Evolutionary conservation across 768 basidiomycete genomes (phyloP).

Genomic region (Termitomyces eurrhizus): DNA sequence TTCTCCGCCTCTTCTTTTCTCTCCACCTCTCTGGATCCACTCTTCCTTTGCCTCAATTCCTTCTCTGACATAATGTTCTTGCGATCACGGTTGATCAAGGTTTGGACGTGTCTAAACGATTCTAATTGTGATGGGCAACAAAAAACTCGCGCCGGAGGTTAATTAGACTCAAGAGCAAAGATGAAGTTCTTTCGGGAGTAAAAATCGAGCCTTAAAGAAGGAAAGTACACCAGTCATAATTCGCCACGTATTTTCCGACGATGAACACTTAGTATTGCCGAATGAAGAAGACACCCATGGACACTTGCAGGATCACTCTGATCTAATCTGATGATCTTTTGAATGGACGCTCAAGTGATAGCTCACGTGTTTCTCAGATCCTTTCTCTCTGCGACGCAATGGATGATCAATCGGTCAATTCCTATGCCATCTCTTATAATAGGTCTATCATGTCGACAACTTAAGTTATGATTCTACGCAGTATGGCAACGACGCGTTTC

Average conservation of each 20-base stretch:
- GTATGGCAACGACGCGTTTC: too few relatives aligned
- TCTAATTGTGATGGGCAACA: neutral
- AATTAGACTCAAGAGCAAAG: neutral
- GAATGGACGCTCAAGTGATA: too few relatives aligned
- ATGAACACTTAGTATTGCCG: constrained; percentile 7
- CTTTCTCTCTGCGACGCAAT: too few relatives aligned
- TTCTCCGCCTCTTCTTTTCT: constrained; percentile 5
- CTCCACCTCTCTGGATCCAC: neutral
- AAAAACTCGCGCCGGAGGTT: neutral
- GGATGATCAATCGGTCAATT: too few relatives aligned
- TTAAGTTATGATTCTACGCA: too few relatives aligned
- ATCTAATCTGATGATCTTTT: neutral
- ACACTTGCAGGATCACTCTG: neutral
- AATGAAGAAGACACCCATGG: neutral
- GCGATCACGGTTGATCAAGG: neutral
- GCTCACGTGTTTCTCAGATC: too few relatives aligned
- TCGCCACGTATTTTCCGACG: constrained; percentile 14
- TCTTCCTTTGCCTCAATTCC: constrained; percentile 10
- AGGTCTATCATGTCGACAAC: too few relatives aligned
- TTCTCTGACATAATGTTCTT: constrained; percentile 3
- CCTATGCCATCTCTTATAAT: too few relatives aligned
- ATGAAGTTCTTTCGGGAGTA: neutral
- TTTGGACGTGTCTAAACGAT: neutral
- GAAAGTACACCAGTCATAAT: neutral
- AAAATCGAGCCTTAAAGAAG: neutral